These are phyloP conservation scores for Halteria grandinella DNA, from an alignment of 73 alveolate genomes.

Conservation along the genomic window DNA sequence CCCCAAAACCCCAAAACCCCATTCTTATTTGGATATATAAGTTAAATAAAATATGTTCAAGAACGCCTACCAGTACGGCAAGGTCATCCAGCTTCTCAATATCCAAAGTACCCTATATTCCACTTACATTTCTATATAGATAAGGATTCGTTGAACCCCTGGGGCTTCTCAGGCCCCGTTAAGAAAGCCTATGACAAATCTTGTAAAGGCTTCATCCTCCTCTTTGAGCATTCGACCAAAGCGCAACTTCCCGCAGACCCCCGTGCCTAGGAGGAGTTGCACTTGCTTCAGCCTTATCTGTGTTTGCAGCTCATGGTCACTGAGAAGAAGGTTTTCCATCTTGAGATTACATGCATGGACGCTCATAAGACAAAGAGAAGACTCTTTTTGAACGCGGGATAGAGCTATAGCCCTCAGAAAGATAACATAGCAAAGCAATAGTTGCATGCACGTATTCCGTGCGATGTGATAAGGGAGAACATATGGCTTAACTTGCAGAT, in stretches of 20 bases:
- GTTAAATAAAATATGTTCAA: constrained; percentile 1
- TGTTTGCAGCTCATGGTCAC: constrained; percentile 77
- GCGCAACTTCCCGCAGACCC: constrained; percentile 54
- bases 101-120: constrained; percentile 8
- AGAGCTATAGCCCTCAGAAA: constrained; percentile 11
- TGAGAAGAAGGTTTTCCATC: constrained; percentile 69
- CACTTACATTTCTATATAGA: constrained; percentile 10
- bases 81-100: not conserved
- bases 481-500: constrained; percentile 82
- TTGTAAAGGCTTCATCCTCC: constrained; percentile 58
- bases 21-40: not conserved
- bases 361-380: constrained; percentile 77
- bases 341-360: constrained; percentile 82
- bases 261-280: constrained; percentile 53
- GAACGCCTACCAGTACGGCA: constrained; percentile 29
- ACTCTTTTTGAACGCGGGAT: constrained; percentile 76
- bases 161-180: constrained; percentile 45
- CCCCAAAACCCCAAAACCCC: no score
- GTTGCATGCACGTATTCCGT: constrained; percentile 88
- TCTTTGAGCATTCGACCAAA: constrained; percentile 55
- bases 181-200: constrained; percentile 64
- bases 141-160: constrained; percentile 45
- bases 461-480: constrained; percentile 72
- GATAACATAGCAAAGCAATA: constrained; percentile 74
- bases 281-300: constrained; percentile 76